Conservation (phyloP, 176 grass and related monocot species). For the Avena atlantica region DNA sequence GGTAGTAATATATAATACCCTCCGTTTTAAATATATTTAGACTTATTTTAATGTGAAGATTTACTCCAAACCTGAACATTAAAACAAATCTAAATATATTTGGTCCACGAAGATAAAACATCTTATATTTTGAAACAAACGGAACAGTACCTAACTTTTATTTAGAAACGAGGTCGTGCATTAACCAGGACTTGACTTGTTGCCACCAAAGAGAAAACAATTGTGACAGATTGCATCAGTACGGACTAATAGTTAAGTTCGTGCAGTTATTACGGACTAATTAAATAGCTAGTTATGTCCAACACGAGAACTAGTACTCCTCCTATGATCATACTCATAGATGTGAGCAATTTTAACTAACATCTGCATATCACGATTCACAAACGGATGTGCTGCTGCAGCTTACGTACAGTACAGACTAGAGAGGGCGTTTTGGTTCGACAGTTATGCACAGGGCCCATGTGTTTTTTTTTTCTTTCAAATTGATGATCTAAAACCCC, state of each 20-base stretch:
- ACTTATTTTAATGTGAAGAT: no score
- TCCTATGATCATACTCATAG: no score
- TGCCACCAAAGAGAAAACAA: not conserved
- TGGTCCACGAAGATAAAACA: no score
- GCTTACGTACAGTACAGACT: not conserved
- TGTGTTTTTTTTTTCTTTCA: slow-evolving; percentile 16
- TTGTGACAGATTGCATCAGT: not conserved
- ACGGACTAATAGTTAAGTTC: no score
- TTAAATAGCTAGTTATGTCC: not conserved
- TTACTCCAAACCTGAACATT: no score
- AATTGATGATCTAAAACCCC: not conserved
- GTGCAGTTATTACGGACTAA: not conserved
- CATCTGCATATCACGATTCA: not conserved
- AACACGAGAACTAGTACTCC: not conserved
- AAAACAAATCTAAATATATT: no score
- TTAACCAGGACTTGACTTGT: slow-evolving; percentile 24
- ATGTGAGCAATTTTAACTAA: no score
- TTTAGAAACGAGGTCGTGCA: not conserved
- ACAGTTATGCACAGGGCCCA: not conserved
- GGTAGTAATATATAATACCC: not conserved
- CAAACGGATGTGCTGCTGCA: not conserved
- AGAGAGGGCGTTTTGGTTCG: slow-evolving; percentile 3
- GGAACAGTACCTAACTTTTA: no score
- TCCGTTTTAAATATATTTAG: no score
- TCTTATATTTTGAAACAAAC: no score